A percentile compares a stretch with the other conserved stretches of the same genome.
phyloP scores from a whole-genome alignment of 345 rosid species.

The Eucalyptus melliodora region DNA sequence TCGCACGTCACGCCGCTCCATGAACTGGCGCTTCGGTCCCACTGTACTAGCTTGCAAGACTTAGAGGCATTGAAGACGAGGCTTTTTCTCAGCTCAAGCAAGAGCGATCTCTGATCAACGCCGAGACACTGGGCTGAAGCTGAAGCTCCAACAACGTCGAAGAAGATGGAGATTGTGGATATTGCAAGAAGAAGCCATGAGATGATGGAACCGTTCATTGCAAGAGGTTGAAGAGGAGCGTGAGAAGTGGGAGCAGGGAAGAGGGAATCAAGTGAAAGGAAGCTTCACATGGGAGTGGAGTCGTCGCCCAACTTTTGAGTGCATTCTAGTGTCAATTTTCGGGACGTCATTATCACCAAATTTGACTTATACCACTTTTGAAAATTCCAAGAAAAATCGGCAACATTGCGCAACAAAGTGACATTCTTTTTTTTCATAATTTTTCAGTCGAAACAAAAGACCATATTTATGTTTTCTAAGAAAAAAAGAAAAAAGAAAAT shows the following conservation, averaged over 20 bases:
- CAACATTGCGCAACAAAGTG: background rate
- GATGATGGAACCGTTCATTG: background rate
- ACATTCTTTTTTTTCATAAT: background rate
- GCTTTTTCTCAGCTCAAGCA: constrained; percentile 13
- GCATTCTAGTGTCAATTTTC: background rate
- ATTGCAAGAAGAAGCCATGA: background rate
- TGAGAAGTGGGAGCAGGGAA: background rate
- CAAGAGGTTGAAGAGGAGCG: background rate
- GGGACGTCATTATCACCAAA: background rate
- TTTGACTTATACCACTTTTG: background rate
- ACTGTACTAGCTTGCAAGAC: constrained; percentile 3
- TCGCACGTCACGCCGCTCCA: constrained; percentile 36
- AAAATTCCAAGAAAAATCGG: background rate
- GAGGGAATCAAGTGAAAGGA: background rate
- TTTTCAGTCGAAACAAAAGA: too few species aligned
- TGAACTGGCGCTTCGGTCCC: constrained; percentile 2
- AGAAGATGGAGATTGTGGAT: too few species aligned
- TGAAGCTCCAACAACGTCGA: too few species aligned
- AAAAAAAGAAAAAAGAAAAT: too few species aligned
- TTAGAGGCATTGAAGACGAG: background rate
- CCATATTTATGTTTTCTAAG: background rate
- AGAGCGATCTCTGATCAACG: constrained; percentile 3
- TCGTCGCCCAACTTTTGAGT: background rate
- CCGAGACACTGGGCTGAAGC: constrained; percentile 3
- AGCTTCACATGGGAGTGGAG: too few species aligned